phyloP scores from a whole-genome alignment of 2,329 filamentous ascomycete genomes.

The Cladophialophora immunda region DNA sequence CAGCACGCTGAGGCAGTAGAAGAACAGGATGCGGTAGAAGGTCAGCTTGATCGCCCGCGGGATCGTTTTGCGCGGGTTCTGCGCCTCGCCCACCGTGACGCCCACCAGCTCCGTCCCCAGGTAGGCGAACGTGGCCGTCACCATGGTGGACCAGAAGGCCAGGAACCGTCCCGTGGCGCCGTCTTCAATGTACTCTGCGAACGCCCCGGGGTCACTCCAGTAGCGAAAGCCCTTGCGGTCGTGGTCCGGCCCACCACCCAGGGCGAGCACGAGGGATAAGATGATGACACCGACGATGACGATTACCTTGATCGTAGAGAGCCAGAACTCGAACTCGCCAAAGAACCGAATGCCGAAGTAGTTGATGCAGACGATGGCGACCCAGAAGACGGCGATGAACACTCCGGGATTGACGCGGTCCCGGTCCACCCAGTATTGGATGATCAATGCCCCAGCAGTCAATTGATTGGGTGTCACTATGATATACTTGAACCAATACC shows the following conservation, averaged over 20 bases:
- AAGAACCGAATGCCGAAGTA: conserved; percentile 75
- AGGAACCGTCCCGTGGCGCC: conserved; percentile 69
- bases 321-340: conserved; percentile 71
- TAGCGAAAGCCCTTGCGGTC: conserved; percentile 72
- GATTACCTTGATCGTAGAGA: conserved; percentile 72
- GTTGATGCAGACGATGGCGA: conserved; percentile 71
- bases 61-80: conserved; percentile 79
- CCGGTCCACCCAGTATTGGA: conserved; percentile 76
- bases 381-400: conserved; percentile 76
- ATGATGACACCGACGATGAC: conserved; percentile 73
- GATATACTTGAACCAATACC: conserved; percentile 77
- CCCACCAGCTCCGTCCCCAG: conserved; percentile 79
- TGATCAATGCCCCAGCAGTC: conserved; percentile 79
- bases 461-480: conserved; percentile 87
- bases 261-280: conserved; percentile 68
- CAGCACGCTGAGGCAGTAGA: conserved; percentile 78
- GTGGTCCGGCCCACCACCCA: conserved; percentile 71
- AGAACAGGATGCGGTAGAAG: conserved; percentile 82
- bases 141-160: conserved; percentile 72
- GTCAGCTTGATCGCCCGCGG: conserved; percentile 81
- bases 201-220: conserved; percentile 70
- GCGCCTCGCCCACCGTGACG: conserved; percentile 79
- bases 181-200: conserved; percentile 64
- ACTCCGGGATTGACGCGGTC: conserved; percentile 78
- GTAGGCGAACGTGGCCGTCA: conserved; percentile 81